Percentiles rank a stretch among this genome's conserved stretches.
These are phyloP conservation scores for Fusarium setosum DNA, from an alignment of 2,329 filamentous ascomycete genomes.

Conservation along the genomic window DNA sequence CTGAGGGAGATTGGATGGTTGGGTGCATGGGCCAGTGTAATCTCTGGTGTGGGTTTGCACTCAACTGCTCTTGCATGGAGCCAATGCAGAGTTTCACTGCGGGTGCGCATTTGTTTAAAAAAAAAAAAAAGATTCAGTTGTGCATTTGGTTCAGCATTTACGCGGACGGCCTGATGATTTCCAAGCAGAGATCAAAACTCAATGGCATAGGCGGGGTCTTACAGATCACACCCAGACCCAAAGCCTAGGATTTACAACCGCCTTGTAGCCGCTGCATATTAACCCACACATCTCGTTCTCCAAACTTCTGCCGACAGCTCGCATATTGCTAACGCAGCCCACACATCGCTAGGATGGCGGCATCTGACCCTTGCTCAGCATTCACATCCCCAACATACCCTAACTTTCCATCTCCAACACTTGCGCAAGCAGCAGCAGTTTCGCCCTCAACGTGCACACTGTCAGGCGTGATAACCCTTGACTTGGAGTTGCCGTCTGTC, in stretches of 20 bases:
- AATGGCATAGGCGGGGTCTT: too few species aligned
- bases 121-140: too few species aligned
- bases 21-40: constrained; percentile 1
- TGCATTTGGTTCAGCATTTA: too few species aligned
- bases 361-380: constrained; percentile 32
- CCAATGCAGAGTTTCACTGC: too few species aligned
- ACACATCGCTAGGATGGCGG: constrained; percentile 43
- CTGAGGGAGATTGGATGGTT: constrained; percentile 11
- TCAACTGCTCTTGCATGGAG: too few species aligned
- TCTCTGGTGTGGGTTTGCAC: not conserved
- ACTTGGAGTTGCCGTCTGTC: not conserved
- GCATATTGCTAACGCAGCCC: constrained; percentile 21
- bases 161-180: too few species aligned
- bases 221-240: too few species aligned
- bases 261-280: too few species aligned
- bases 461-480: not conserved
- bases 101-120: too few species aligned
- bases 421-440: constrained; percentile 38
- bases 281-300: too few species aligned
- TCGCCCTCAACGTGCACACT: constrained; percentile 17
- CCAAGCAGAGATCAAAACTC: too few species aligned
- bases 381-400: constrained; percentile 47
- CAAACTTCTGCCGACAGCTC: not conserved
- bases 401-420: constrained; percentile 43
- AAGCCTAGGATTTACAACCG: too few species aligned